Evolutionary conservation across 495 filamentous ascomycete species (phyloP), one percentile per base, ranked within the genome.

Genomic region (Lasiosphaeriaceae sp.): DNA sequence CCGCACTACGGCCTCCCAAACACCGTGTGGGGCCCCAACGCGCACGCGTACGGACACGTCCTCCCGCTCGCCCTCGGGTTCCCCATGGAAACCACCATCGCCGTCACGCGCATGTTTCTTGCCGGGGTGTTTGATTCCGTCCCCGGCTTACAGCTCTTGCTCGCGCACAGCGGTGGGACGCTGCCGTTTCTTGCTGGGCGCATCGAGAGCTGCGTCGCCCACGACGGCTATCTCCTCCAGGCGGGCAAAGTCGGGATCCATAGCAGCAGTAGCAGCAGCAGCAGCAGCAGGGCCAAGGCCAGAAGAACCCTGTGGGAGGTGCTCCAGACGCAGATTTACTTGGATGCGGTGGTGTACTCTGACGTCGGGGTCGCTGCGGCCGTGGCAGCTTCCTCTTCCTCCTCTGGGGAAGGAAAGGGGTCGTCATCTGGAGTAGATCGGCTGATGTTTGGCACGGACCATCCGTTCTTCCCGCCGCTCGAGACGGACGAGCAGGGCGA

Each of bases 391-490:
- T 79, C 79, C 14, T 31, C 26, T 31, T 31, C 26, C 9, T 31
- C 26, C 9, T 31, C 26, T 31, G 26, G 4, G 26, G 26, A 31
- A 31, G 86, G 86, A 0, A 73, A 74, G 3, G 85, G 89, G 63
- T n/a, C n/a, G n/a, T n/a, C n/a, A n/a, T n/a, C n/a, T n/a, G 86
- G 86, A 0, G 72, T 73, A 9, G 87, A 90, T 60, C 77, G 90
- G 59, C 63, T 93, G 26, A 78, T 93, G 65, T 93, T 96, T 77
- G 92, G 89, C 19, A 96, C 90, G 2, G 93, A 96, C 70, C 90
- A 96, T 73, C 93, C 93, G 0, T 97, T 97, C 74, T 97, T 96
- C 71, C 93, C 93, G 31, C 92, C 92, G 1, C 62, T 96, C 14
- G 76, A 76, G 22, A 78, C 61, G 26, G 78, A 80, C 45, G 73